Evolutionary conservation across 2,329 filamentous ascomycete species (phyloP).

Genomic region (Colletotrichum tropicicola): DNA sequence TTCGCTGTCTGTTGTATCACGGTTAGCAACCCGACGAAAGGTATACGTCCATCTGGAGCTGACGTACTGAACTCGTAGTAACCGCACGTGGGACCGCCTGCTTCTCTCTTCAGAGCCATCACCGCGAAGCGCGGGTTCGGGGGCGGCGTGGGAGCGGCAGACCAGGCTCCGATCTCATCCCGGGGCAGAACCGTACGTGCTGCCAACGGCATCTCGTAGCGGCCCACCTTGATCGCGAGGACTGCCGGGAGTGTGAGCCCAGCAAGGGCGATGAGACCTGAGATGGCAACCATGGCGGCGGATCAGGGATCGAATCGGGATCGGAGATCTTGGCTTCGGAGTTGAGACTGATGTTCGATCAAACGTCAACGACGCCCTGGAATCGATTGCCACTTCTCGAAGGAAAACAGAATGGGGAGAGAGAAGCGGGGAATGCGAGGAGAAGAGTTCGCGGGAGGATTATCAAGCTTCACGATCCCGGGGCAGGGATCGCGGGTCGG

Average conservation of each 20-base stretch:
- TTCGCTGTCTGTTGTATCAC: not conserved
- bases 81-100: not conserved
- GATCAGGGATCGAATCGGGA: not conserved
- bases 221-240: not conserved
- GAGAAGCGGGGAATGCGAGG: too few relatives aligned
- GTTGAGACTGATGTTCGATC: too few relatives aligned
- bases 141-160: not conserved
- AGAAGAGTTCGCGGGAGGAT: too few relatives aligned
- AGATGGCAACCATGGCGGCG: not conserved
- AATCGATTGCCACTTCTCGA: too few relatives aligned
- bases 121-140: not conserved
- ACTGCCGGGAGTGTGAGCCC: not conserved
- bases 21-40: not conserved
- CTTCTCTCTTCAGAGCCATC: not conserved
- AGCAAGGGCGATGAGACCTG: not conserved
- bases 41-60: not conserved
- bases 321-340: too few relatives aligned
- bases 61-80: not conserved
- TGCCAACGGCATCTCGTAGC: not conserved
- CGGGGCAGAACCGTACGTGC: not conserved
- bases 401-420: too few relatives aligned
- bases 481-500: too few relatives aligned
- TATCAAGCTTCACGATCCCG: too few relatives aligned
- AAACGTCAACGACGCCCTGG: too few relatives aligned
- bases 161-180: not conserved